Base-by-base conservation (phyloP, 768 basidiomycete species). In the Rhodosporidiobolus odoratus region DNA sequence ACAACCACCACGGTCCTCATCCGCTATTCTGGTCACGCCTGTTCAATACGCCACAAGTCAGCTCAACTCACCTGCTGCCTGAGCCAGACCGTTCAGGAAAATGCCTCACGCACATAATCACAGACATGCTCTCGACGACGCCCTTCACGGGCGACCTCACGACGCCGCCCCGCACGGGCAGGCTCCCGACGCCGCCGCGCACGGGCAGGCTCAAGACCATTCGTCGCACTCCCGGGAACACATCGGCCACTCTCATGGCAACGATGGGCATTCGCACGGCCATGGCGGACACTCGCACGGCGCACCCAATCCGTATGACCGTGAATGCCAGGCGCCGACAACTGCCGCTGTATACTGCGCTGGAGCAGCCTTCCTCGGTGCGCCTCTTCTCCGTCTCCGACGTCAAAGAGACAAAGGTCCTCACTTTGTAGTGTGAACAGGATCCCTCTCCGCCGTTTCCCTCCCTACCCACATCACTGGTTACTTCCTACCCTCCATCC, bases 381-480 rank as follows among this genome's bases (percentile, higher is more conserved):
- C 21, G 47, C 13, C 34, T 2, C 21, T 8, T 34, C 45, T 30
- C 13, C 43, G 12, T 50, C 52, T 12, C 4, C 4, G 54, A 19
- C 17, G 54, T 5, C 9, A 35, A 56, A 34, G 21, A n/a, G 54
- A 34, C 19, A n/a, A 35, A 35, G 23, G 37, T 34, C 9, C 54
- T 35, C 32, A 56, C 54, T 34, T 56, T n/a, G 1, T 23, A 35
- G 2, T 2, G 7, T 21, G 21, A 10, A 32, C 47, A 62, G 60
- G 47, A 8, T 47, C 62, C 5, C 62, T 69, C 21, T n/a, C 50
- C 10, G 47, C 62, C 38, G 58, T 69, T 35, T 65, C 62, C 9
- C 43, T 69, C 40, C 68, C 68, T 16, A 65, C 68, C 5, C 68
- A 65, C 58, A 59, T 69, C 15, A 57, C 68, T 15, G 62, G 62